phyloP scores from a whole-genome alignment of 2,329 filamentous ascomycete species.

The Microthyrium microscopicum region DNA sequence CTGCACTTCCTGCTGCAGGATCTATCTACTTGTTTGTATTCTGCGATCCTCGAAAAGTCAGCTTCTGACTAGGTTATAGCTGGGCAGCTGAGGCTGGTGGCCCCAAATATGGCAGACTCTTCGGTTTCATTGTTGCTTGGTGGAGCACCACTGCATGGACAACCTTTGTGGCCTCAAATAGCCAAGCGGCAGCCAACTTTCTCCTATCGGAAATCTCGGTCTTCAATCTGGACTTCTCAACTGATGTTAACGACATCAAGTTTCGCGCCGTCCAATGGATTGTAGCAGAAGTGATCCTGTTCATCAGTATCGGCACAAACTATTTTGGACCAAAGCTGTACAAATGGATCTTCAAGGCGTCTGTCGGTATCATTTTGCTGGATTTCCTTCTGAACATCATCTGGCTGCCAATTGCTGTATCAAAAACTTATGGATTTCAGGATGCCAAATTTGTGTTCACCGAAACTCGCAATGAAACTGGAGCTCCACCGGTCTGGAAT shows the following conservation, averaged over 20 bases:
- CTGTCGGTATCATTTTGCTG: constrained; percentile 34
- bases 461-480: constrained; percentile 38
- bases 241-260: constrained; percentile 34
- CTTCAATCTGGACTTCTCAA: constrained; percentile 38
- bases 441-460: constrained; percentile 42
- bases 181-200: constrained; percentile 22
- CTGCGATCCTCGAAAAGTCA: neutral
- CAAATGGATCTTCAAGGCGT: constrained; percentile 34
- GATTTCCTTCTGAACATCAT: constrained; percentile 44
- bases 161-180: constrained; percentile 23
- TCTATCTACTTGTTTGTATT: constrained; percentile 34
- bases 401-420: constrained; percentile 42
- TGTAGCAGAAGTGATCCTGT: constrained; percentile 34
- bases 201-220: constrained; percentile 36
- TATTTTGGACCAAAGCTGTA: constrained; percentile 24
- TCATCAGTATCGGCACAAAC: constrained; percentile 16
- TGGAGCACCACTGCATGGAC: constrained; percentile 48
- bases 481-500: constrained; percentile 39
- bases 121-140: constrained; percentile 47
- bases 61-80: constrained; percentile 5
- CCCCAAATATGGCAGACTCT: constrained; percentile 35
- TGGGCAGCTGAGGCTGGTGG: constrained; percentile 45
- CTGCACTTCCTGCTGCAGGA: constrained; percentile 40
- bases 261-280: constrained; percentile 47
- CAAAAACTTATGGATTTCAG: constrained; percentile 40